phyloP scores from a whole-genome alignment of 441 rosid species.

The Populus hybrid region DNA sequence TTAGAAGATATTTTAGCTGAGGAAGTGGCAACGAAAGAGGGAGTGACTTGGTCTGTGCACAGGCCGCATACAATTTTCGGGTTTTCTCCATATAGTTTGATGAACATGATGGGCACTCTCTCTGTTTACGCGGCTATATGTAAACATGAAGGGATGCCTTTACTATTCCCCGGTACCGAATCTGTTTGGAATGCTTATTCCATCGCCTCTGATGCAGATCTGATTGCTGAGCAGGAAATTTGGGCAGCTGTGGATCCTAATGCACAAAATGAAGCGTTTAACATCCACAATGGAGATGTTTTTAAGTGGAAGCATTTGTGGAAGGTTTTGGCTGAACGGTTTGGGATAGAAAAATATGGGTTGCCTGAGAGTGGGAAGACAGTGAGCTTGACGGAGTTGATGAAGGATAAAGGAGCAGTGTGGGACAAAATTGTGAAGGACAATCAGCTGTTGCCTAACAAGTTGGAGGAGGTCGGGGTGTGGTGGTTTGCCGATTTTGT shows the following conservation, averaged over 20 bases:
- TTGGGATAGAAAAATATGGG: conserved; percentile 47
- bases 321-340: conserved; percentile 40
- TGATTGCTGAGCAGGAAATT: conserved; percentile 71
- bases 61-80: conserved; percentile 56
- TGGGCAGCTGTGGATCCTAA: conserved; percentile 69
- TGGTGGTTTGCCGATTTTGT: conserved; percentile 5
- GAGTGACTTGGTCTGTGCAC: conserved; percentile 58
- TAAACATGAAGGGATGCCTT: conserved; percentile 51
- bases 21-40: conserved; percentile 45
- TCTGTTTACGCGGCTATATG: conserved; percentile 71
- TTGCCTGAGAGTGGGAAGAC: conserved; percentile 19
- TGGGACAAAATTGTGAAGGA: conserved; percentile 6
- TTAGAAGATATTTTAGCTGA: conserved; percentile 59
- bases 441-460: not conserved
- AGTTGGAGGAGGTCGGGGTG: conserved; percentile 9
- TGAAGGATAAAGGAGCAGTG: conserved; percentile 8
- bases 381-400: not conserved
- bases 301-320: conserved; percentile 64
- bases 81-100: conserved; percentile 64
- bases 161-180: conserved; percentile 56
- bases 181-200: conserved; percentile 53
- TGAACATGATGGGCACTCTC: conserved; percentile 54
- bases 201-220: conserved; percentile 51
- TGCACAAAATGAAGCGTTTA: conserved; percentile 60
- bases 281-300: conserved; percentile 61